phyloP scores from a whole-genome alignment of 495 filamentous ascomycete genomes.

The Penicillium tannophilum region DNA sequence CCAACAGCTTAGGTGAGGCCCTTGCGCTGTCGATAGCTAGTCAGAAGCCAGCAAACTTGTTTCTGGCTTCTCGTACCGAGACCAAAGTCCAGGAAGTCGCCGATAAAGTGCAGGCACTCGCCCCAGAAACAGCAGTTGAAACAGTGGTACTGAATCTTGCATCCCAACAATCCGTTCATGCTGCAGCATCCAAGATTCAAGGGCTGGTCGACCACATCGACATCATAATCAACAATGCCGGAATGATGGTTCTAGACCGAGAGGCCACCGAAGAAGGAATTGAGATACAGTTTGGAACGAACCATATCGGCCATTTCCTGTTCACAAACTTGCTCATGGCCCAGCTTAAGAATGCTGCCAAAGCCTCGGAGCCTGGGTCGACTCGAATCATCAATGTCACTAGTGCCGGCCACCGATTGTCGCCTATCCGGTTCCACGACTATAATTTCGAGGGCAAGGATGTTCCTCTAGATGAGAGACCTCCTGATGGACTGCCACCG shows the following conservation, averaged over 20 bases:
- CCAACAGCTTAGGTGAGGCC: conserved; percentile 53
- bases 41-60: conserved; percentile 50
- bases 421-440: conserved; percentile 34
- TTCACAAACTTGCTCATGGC: conserved; percentile 65
- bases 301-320: conserved; percentile 69
- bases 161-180: conserved; percentile 20
- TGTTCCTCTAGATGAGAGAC: conserved; percentile 19
- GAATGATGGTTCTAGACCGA: conserved; percentile 59
- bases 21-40: conserved; percentile 57
- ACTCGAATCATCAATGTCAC: conserved; percentile 47
- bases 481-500: conserved; percentile 15
- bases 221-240: conserved; percentile 63
- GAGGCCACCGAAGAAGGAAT: conserved; percentile 61
- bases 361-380: conserved; percentile 5
- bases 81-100: conserved; percentile 52
- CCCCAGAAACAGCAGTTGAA: neutral
- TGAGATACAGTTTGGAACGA: conserved; percentile 72
- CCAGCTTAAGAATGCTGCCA: conserved; percentile 53
- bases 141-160: conserved; percentile 19
- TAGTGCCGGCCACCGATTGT: conserved; percentile 41
- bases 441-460: conserved; percentile 23
- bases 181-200: conserved; percentile 18
- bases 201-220: conserved; percentile 16
- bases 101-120: conserved; percentile 30
- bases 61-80: conserved; percentile 57